Conservation (phyloP, 169 alveolate species). For the Neospora caninum region DNA sequence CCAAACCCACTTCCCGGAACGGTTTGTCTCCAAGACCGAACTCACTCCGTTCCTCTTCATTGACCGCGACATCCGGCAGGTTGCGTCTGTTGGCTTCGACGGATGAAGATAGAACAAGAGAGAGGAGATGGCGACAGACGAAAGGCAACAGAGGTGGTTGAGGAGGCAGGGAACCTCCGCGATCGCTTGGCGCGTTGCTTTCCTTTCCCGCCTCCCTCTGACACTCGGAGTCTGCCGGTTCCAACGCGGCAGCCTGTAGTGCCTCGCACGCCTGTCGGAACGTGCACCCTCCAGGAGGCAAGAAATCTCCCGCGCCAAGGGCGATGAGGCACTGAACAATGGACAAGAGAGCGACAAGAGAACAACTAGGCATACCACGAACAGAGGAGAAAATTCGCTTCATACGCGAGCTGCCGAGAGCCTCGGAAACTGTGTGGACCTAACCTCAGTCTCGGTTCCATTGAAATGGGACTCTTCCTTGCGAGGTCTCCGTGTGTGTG, state of each 20-base stretch:
- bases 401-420: background rate
- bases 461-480: too few species aligned
- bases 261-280: conserved; percentile 47
- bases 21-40: background rate
- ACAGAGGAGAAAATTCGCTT: background rate
- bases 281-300: conserved; percentile 45
- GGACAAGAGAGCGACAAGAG: background rate
- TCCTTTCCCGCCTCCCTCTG: conserved; percentile 22
- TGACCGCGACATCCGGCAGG: background rate
- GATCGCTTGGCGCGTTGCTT: background rate
- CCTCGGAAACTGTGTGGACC: background rate
- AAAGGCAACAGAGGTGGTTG: conserved; percentile 39
- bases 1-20: too few species aligned
- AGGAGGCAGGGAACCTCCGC: background rate
- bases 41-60: conserved; percentile 30
- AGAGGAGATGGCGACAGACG: conserved; percentile 42
- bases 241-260: conserved; percentile 41
- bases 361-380: background rate
- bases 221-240: background rate
- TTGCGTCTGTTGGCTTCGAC: conserved; percentile 43
- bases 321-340: conserved; percentile 56
- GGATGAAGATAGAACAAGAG: conserved; percentile 6
- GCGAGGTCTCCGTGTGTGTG: too few species aligned
- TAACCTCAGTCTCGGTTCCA: too few species aligned
- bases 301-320: conserved; percentile 45